These are phyloP conservation scores for Coemansia sp. DNA, from an alignment of 371 early-diverging fungal genomes.

Conservation along the genomic window DNA sequence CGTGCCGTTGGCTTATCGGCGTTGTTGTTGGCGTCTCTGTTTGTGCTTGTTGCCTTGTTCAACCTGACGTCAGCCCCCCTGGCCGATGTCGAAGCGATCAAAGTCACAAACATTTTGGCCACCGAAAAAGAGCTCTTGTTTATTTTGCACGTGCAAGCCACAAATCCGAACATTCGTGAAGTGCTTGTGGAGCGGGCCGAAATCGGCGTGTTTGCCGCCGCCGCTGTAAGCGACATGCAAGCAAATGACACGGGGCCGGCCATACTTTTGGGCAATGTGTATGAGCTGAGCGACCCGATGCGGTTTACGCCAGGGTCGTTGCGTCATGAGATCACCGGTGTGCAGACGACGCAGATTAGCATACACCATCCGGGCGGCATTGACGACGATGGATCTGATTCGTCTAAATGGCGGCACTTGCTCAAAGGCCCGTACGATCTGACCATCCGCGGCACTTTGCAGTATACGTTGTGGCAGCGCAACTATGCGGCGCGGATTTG, in stretches of 20 bases:
- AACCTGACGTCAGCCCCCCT: conserved; percentile 54
- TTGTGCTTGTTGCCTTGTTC: conserved; percentile 40
- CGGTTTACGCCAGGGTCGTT: conserved; percentile 51
- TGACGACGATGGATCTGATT: conserved; percentile 40
- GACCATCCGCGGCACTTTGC: conserved; percentile 63
- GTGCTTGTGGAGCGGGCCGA: conserved; percentile 59
- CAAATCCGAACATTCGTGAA: conserved; percentile 62
- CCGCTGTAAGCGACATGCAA: conserved; percentile 21
- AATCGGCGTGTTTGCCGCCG: conserved; percentile 63
- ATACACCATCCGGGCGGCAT: conserved; percentile 61
- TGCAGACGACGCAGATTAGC: conserved; percentile 59
- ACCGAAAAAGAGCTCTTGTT: conserved; percentile 70
- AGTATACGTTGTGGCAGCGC: conserved; percentile 56
- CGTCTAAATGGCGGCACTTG: conserved; percentile 60
- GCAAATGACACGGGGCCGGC: conserved; percentile 54
- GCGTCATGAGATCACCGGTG: conserved; percentile 32
- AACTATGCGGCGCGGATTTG: conserved; percentile 50
- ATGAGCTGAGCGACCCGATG: conserved; percentile 61
- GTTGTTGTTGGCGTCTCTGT: conserved; percentile 33
- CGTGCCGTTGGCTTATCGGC: conserved; percentile 20
- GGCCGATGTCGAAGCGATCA: conserved; percentile 52
- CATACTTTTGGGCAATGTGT: conserved; percentile 60
- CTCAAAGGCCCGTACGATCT: conserved; percentile 63
- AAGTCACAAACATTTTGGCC: conserved; percentile 61
- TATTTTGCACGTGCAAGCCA: conserved; percentile 59